A percentile compares a stretch with the other conserved stretches of the same genome.
Conservation (phyloP, 805 yeast genomes). For the Peterozyma xylosa region DNA sequence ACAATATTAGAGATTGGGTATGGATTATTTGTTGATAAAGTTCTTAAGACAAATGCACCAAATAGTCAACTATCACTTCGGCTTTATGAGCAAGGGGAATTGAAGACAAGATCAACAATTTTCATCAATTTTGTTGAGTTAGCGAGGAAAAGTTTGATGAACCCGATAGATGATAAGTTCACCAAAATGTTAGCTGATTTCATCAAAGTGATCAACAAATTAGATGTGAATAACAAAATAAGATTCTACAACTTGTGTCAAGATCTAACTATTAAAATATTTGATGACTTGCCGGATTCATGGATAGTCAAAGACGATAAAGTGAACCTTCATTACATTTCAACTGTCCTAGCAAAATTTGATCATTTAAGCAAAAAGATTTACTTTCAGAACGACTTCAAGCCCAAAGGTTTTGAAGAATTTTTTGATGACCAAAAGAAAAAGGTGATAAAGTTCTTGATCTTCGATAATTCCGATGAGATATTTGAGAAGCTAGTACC, state of each 20-base stretch:
- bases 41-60: neutral
- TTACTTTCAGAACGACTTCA: neutral
- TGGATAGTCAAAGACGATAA: neutral
- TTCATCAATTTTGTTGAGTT: constrained; percentile 1
- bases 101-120: constrained; percentile 2
- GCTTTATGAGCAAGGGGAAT: constrained; percentile 4
- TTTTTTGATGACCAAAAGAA: constrained; percentile 15
- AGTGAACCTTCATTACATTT: neutral
- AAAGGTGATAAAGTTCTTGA: constrained; percentile 23
- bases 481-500: constrained; percentile 18
- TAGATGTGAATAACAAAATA: constrained; percentile 14
- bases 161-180: neutral
- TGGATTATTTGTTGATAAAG: neutral
- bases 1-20: neutral
- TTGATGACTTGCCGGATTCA: constrained; percentile 14
- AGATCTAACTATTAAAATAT: constrained; percentile 9
- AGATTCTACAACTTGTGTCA: constrained; percentile 12
- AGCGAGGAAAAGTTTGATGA: too few species aligned
- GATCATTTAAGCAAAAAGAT: too few species aligned
- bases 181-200: neutral
- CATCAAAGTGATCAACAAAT: neutral
- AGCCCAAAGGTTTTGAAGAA: neutral
- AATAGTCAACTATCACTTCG: neutral
- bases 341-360: neutral
- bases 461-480: constrained; percentile 20